A percentile compares a stretch with the other conserved stretches of the same genome.
These are phyloP conservation scores for Mortierella claussenii DNA, from an alignment of 192 early-diverging fungal species.

Conservation along the genomic window DNA sequence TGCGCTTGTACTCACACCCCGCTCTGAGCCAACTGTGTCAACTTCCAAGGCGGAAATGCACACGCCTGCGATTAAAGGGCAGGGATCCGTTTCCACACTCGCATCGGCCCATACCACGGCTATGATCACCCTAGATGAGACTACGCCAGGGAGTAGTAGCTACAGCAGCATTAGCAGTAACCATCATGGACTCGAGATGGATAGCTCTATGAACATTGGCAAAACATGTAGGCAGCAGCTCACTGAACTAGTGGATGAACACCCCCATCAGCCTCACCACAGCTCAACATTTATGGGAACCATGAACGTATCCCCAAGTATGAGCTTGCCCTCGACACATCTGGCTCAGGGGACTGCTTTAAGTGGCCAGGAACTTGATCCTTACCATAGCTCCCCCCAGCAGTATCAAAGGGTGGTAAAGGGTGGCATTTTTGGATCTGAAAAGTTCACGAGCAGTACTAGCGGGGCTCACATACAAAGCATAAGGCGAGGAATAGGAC, in stretches of 20 bases:
- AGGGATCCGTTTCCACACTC: slow-evolving; percentile 23
- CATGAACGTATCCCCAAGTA: background rate
- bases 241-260: slow-evolving; percentile 9
- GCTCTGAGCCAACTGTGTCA: too few relatives aligned
- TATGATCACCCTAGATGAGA: slow-evolving; percentile 7
- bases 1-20: background rate
- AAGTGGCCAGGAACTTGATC: too few relatives aligned
- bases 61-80: background rate
- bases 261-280: slow-evolving; percentile 22
- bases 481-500: background rate
- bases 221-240: slow-evolving; percentile 23
- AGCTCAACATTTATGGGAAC: background rate
- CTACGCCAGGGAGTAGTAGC: slow-evolving; percentile 15
- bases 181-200: background rate
- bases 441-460: slow-evolving; percentile 20
- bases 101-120: slow-evolving; percentile 17
- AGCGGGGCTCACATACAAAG: background rate
- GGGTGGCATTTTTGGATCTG: slow-evolving; percentile 18
- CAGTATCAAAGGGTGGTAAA: background rate
- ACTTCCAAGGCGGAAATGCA: background rate
- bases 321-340: too few relatives aligned
- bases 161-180: slow-evolving; percentile 28
- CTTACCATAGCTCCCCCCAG: background rate
- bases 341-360: too few relatives aligned
- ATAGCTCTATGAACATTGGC: background rate